Conservation (phyloP, 345 rosid genomes). For the Salix suchowensis region DNA sequence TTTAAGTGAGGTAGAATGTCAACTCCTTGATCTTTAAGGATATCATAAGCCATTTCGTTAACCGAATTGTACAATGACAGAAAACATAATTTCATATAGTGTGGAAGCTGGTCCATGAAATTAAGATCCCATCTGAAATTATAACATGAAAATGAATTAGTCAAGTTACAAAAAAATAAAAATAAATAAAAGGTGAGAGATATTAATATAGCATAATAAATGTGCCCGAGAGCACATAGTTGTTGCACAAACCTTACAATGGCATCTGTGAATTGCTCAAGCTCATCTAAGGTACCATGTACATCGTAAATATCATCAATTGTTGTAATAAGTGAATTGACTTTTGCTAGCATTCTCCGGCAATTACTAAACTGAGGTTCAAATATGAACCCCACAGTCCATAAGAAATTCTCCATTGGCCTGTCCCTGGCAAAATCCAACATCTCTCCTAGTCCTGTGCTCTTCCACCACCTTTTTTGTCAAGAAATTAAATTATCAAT, state of each 20-base stretch:
- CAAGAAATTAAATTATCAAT: background rate
- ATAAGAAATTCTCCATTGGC: slow-evolving; percentile 5
- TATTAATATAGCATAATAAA: no score
- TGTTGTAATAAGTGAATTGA: background rate
- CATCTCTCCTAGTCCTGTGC: background rate
- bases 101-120: background rate
- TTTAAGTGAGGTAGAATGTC: background rate
- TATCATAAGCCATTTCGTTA: background rate
- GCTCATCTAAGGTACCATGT: no score
- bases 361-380: no score
- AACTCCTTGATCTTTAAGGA: background rate
- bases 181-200: no score
- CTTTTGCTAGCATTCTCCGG: background rate
- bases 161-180: no score
- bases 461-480: background rate
- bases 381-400: background rate
- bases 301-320: no score
- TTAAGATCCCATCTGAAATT: background rate
- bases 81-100: background rate
- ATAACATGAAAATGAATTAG: no score
- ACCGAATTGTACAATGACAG: background rate
- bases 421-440: slow-evolving; percentile 11
- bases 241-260: background rate
- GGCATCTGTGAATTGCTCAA: no score
- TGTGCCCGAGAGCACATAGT: no score